A percentile compares a stretch with the other conserved stretches of the same genome.
Conservation (phyloP, 768 basidiomycete species). For the Boletus rubescentipes region DNA sequence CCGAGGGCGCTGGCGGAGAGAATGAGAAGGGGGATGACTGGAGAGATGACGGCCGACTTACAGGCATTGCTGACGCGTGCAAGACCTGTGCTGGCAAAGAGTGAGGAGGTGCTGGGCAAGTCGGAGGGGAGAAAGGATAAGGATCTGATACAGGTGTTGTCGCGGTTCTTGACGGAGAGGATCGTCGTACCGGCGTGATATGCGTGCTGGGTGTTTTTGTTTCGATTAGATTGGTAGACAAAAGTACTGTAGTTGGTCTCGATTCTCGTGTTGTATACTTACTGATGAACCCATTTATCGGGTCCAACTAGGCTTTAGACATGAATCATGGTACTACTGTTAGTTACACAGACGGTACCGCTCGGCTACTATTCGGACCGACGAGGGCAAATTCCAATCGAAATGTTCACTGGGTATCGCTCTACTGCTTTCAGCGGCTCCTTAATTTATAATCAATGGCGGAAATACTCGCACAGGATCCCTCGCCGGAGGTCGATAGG, state of each 20-base stretch:
- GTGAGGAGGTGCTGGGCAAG: constrained; percentile 47
- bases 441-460: too few relatives aligned
- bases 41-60: constrained; percentile 74
- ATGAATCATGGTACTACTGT: too few relatives aligned
- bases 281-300: too few relatives aligned
- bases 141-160: constrained; percentile 61
- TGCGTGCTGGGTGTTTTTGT: background rate
- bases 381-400: too few relatives aligned
- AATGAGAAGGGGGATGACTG: constrained; percentile 72
- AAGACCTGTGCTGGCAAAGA: constrained; percentile 61
- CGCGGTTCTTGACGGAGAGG: constrained; percentile 64
- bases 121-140: constrained; percentile 35
- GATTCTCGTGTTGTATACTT: background rate
- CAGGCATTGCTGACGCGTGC: constrained; percentile 65
- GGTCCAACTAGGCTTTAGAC: too few relatives aligned
- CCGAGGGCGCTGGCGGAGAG: constrained; percentile 59
- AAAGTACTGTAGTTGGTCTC: constrained; percentile 18
- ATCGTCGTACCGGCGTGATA: constrained; percentile 42
- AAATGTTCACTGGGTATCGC: too few relatives aligned
- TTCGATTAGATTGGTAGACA: background rate
- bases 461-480: too few relatives aligned
- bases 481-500: too few relatives aligned
- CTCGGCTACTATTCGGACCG: too few relatives aligned
- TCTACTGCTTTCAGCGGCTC: too few relatives aligned
- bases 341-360: too few relatives aligned